Conservation (phyloP, 2,329 filamentous ascomycete genomes). For the Alternaria hordeiaustralica region DNA sequence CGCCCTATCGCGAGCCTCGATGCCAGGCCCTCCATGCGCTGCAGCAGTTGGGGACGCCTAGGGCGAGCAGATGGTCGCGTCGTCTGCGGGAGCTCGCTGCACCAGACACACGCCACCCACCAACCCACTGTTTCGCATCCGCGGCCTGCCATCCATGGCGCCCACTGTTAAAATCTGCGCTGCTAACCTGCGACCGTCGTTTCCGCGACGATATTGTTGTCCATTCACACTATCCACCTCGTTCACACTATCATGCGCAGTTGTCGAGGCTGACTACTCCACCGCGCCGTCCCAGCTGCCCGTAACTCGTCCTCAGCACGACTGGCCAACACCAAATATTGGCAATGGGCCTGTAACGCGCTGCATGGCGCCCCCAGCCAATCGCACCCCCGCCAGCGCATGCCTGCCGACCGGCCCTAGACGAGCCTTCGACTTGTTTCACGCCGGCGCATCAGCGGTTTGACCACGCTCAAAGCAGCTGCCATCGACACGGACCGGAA, state of each 20-base stretch:
- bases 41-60: conserved; percentile 7
- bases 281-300: conserved; percentile 15
- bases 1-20: conserved; percentile 9
- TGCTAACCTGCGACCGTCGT: not conserved
- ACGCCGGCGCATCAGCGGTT: conserved; percentile 33
- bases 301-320: not conserved
- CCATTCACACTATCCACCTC: not conserved
- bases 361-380: conserved; percentile 30
- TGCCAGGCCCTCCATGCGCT: conserved; percentile 1
- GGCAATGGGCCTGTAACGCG: conserved; percentile 12
- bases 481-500: conserved; percentile 9
- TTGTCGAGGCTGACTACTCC: not conserved
- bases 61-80: conserved; percentile 28
- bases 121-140: conserved; percentile 33
- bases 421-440: conserved; percentile 36
- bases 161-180: not conserved
- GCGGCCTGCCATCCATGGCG: conserved; percentile 11
- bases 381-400: conserved; percentile 24
- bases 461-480: conserved; percentile 36
- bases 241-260: not conserved
- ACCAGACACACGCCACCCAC: conserved; percentile 24
- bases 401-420: conserved; percentile 24
- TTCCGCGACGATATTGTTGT: not conserved
- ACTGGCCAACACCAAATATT: not conserved
- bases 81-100: conserved; percentile 9